Evolutionary conservation across 1,284 basidiomycete species (phyloP), one percentile per base, ranked within the genome.

Genomic region (Fistulinella staudtii): DNA sequence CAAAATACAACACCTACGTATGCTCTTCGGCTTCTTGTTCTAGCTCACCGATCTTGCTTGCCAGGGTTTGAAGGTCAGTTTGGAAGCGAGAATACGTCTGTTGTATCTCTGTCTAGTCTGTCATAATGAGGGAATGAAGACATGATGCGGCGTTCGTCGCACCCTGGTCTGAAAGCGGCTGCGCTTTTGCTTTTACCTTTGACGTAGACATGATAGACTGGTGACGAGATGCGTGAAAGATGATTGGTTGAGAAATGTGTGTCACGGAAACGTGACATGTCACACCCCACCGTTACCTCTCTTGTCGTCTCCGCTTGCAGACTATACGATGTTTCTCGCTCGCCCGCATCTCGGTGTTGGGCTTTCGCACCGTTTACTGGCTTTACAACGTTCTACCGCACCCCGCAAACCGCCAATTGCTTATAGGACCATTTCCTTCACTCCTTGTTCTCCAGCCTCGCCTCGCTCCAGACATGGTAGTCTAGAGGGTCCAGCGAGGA

Each of bases 1-100:
- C 29, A 21, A 36, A 46, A 33, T 8, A 70, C 76, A 50, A n/a
- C n/a, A n/a, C n/a, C n/a, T 52, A 86, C 88, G 73, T 73, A 65
- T 97, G 90, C 63, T 97, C 93, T 51, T 97, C 93, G 20, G 90
- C 80, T 62, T 97, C 93, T 53, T 85, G 79, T 66, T 97, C 93
- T 30, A 97, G 76, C 67, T 97, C 94, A 49, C 89, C 88, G 54
- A 96, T 93, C 71, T 97, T 97, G 50, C 82, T 77, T 22, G 92
- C 91, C 27, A 96, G 69, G 23, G 80, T 76, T 66, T 93, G 90
- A 31, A 95, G 70, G 45, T 95, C 92, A 68, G 76, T 87, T 60
- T 92, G 86, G 56, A 86, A 77, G 45, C 83, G 79, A 50, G 78
- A 71, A 56, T 84, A 89, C 41, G 72, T 83, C 66, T 85, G 80